A percentile compares a stretch with the other conserved stretches of the same genome.
Evolutionary conservation across 805 yeast genomes (phyloP).

Genomic region (Ogataea angusta): DNA sequence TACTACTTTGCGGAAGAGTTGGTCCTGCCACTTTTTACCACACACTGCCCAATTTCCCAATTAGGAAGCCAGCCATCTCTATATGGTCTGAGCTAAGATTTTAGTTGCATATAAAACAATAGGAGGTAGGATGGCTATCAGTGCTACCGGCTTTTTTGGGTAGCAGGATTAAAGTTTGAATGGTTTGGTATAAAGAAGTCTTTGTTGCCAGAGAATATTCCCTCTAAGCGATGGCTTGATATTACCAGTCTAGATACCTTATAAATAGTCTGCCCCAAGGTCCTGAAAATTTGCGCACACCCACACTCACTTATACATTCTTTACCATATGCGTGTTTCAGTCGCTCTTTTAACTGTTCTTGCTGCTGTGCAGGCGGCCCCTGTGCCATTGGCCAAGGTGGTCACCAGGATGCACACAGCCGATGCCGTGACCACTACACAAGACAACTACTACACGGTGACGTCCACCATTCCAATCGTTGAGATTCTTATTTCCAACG

Average conservation of each 20-base stretch:
- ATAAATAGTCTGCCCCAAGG: slow-evolving; percentile 1
- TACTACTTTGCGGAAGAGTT: not conserved
- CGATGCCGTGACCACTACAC: slow-evolving; percentile 32
- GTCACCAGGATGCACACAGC: slow-evolving; percentile 32
- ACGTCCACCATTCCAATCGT: slow-evolving; percentile 52
- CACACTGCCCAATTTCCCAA: slow-evolving; percentile 5
- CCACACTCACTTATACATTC: slow-evolving; percentile 4
- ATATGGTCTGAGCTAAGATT: slow-evolving; percentile 1
- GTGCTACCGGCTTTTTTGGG: slow-evolving; percentile 1
- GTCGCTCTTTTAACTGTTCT: slow-evolving; percentile 8
- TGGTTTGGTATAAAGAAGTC: not conserved
- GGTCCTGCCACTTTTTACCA: slow-evolving; percentile 3
- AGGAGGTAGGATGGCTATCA: slow-evolving; percentile 5
- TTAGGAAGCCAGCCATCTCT: slow-evolving; percentile 10
- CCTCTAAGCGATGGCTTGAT: not conserved
- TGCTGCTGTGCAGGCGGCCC: slow-evolving; percentile 19
- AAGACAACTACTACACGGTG: slow-evolving; percentile 38
- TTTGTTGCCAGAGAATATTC: not conserved
- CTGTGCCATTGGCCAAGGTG: slow-evolving; percentile 19
- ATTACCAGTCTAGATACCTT: not conserved
- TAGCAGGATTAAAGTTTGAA: not conserved
- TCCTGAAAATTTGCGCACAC: not conserved
- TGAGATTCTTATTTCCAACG: slow-evolving; percentile 48
- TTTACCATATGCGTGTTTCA: slow-evolving; percentile 6
- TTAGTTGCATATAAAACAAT: slow-evolving; percentile 8